Evolutionary conservation across 768 basidiomycete genomes (phyloP), one percentile per base, ranked within the genome.

Genomic region (Lyophyllum shimeji): DNA sequence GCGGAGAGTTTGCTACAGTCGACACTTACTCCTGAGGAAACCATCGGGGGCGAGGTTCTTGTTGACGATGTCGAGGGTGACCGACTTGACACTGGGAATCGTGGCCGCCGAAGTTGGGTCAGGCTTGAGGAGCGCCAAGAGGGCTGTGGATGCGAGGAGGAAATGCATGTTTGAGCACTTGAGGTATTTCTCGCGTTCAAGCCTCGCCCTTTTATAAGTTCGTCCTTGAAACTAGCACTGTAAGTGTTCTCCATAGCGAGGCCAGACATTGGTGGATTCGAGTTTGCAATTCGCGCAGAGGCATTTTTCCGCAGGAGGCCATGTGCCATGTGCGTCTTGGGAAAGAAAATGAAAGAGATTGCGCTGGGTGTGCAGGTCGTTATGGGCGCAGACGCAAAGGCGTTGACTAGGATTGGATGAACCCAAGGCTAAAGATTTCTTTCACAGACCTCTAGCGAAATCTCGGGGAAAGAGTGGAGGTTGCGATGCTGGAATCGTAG

Each of bases 11-110:
- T 1, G 13, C 29, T 7, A 23, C 33, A 15, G 43, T 29, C 4
- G 37, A 20, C 31, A 52, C 66, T 58, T 68, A 61, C 68, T 67
- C 50, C 68, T 60, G 20, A 39, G 37, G 54, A 71, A 76, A 37
- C 78, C 79, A 63, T 81, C 78, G 1, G 80, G 80, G 7, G 75
- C 67, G 46, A 81, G 69, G 13, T 70, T 54, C 47, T 67, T 67
- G 63, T 79, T 80, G 29, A 61, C 60, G 44, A 79, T 65, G 55
- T 74, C 65, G 24, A 78, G 73, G n/a, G 67, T 67, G 40, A 69
- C 58, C 5, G 57, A n/a, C 43, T 64, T 65, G 50, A 60, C 50
- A 23, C 21, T 42, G 15, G 59, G 33, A 2, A 53, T 46, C 2
- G 49, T 17, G 21, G 46, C 49, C 44, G 59, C 63, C 39, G 34